Conservation (phyloP, 1,284 basidiomycete species). For the Inonotus obliquus region DNA sequence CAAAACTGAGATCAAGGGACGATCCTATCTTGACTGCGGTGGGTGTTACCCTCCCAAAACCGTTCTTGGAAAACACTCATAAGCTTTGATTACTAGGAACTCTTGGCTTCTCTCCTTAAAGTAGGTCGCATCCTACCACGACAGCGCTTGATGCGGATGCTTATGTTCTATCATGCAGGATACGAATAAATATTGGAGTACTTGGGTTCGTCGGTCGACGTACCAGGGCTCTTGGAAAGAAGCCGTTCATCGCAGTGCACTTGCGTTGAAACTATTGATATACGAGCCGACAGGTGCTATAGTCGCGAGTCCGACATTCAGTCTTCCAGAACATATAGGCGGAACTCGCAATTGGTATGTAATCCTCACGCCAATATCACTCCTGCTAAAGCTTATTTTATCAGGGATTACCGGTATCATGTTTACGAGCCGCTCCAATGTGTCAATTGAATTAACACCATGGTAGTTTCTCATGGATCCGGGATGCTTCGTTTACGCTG, state of each 20-base stretch:
- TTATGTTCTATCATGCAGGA: conserved; percentile 35
- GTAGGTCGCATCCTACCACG: conserved; percentile 30
- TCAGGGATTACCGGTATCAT: conserved; percentile 65
- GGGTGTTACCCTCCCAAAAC: conserved; percentile 6
- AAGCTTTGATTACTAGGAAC: conserved; percentile 31
- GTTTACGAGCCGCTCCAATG: background rate
- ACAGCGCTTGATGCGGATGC: background rate
- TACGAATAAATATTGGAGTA: conserved; percentile 84
- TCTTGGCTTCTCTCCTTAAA: conserved; percentile 50
- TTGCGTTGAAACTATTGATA: conserved; percentile 83
- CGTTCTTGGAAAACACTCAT: background rate
- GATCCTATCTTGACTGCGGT: conserved; percentile 65
- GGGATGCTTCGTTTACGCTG: conserved; percentile 88
- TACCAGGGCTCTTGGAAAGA: conserved; percentile 95
- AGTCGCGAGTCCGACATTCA: conserved; percentile 90
- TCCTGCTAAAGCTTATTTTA: background rate
- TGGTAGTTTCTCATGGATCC: conserved; percentile 77
- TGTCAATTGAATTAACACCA: background rate
- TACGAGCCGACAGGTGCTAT: conserved; percentile 87
- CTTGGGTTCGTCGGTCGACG: conserved; percentile 78
- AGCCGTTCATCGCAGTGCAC: conserved; percentile 79
- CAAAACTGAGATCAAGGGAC: conserved; percentile 45
- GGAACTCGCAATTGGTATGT: conserved; percentile 80
- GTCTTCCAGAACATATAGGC: conserved; percentile 85
- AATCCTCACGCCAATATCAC: background rate